Base-by-base conservation (phyloP, 2,329 filamentous ascomycete genomes). In the Colletotrichum australisinense region DNA sequence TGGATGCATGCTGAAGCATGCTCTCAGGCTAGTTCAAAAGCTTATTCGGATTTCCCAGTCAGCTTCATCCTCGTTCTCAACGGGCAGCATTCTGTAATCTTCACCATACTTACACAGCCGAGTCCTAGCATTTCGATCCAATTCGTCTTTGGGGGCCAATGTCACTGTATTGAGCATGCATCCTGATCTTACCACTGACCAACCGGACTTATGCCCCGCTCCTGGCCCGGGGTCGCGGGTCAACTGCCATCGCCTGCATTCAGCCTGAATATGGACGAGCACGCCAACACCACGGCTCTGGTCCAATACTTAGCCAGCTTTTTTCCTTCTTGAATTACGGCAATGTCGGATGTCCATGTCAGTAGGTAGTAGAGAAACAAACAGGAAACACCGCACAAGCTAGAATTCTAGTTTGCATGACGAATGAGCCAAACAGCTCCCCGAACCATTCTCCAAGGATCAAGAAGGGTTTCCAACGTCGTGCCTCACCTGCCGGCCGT, bases 231-330 rank as follows among this genome's bases (percentile, higher is more conserved):
- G 46, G 56, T 42, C 9, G 26, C 62, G 32, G 62, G 58, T 35
- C 58, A 67, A 30, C 14, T 55, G 22, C 4, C 22, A 30, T 53
- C 28, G 30, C n/a, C 28, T 32, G 32, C 32, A 72, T 63, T 74
- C 63, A 74, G 72, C 49, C 68, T 72, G 57, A 74, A 58, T 49
- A 46, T 28, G 5, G 56, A 46, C 32, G 11, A 60, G 12, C 56
- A 22, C 42, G 56, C 30, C 32, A 52, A 30, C 55, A n/a, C 24
- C 35, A 46, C 30, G n/a, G 16, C 9, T 52, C 16, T 49, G 30
- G 60, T 62, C 55, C 16, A 26, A 49, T 71, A 12, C 60, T 66
- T n/a, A 32, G 42, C 22, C 24, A 38, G 12, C 24, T 16, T 63
- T 53, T 30, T 19, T 63, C 38, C 22, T 19, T 55, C 49, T 9